These are phyloP conservation scores for Fraxinus floribunda DNA, from an alignment of 305 asterid species.

Conservation along the genomic window DNA sequence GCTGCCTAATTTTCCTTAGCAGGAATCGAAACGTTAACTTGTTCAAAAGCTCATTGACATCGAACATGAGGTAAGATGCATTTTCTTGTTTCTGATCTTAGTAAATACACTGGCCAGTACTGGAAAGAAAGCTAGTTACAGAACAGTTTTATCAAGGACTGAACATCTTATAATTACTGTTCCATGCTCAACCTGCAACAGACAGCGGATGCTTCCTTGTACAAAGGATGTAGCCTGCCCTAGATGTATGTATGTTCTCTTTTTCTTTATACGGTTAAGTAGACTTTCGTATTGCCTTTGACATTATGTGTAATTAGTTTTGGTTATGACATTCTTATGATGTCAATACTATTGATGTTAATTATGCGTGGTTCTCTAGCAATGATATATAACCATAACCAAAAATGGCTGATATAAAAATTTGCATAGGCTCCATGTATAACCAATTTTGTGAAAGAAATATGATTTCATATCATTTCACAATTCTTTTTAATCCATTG, in stretches of 20 bases:
- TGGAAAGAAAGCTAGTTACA: slow-evolving; percentile 13
- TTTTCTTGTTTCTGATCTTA: slow-evolving; percentile 9
- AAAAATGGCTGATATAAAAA: background rate
- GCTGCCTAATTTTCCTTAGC: slow-evolving; percentile 26
- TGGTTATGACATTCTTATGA: background rate
- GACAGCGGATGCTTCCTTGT: slow-evolving; percentile 52
- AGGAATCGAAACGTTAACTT: slow-evolving; percentile 71
- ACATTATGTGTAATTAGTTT: background rate
- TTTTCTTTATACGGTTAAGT: background rate
- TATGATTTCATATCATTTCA: background rate
- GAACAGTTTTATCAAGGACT: background rate
- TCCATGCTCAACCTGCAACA: slow-evolving; percentile 30
- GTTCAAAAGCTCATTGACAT: slow-evolving; percentile 66
- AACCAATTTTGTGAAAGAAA: background rate
- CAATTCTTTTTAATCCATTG: background rate
- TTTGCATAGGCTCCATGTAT: background rate
- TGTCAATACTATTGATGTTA: background rate
- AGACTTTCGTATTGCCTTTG: background rate
- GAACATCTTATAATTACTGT: slow-evolving; percentile 26
- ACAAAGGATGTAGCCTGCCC: slow-evolving; percentile 43
- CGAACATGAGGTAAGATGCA: slow-evolving; percentile 54
- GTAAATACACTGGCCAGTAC: background rate
- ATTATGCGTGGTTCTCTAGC: background rate
- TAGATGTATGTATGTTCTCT: slow-evolving; percentile 35
- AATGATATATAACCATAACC: background rate